A percentile compares a stretch with the other conserved stretches of the same genome.
phyloP scores from a whole-genome alignment of 2,329 filamentous ascomycete genomes.

The Cercospora zeina region DNA sequence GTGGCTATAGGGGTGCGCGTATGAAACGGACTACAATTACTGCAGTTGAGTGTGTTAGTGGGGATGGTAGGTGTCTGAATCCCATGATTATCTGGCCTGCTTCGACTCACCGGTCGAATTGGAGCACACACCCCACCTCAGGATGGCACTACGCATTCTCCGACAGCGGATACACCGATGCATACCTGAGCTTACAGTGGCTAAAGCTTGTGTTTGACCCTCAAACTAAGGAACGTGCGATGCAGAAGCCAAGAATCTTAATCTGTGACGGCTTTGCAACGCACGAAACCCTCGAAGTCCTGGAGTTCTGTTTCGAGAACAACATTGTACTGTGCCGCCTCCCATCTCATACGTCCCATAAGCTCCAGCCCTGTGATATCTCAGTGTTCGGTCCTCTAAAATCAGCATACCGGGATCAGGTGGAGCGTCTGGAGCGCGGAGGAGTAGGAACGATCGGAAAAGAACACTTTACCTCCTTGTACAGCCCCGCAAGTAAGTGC shows the following conservation, averaged over 20 bases:
- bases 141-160: background rate
- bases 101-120: no score
- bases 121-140: background rate
- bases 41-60: background rate
- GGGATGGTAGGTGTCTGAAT: background rate
- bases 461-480: conserved; percentile 29
- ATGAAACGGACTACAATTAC: conserved; percentile 27
- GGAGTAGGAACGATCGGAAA: conserved; percentile 20
- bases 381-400: background rate
- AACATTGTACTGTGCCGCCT: conserved; percentile 41
- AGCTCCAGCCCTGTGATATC: background rate
- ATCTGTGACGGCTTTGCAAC: conserved; percentile 43
- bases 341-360: conserved; percentile 30
- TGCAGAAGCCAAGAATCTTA: conserved; percentile 40
- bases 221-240: conserved; percentile 38
- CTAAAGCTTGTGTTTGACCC: conserved; percentile 42
- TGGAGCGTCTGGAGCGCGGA: conserved; percentile 19
- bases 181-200: conserved; percentile 40
- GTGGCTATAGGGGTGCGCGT: conserved; percentile 32
- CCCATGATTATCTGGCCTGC: background rate
- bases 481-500: conserved; percentile 31
- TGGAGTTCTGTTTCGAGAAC: conserved; percentile 37
- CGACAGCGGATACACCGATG: background rate
- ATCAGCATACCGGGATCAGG: conserved; percentile 24
- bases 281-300: conserved; percentile 39